Evolutionary conservation across 306 rosid species (phyloP), one percentile per base, ranked within the genome.

Genomic region (Potentilla sterilis): DNA sequence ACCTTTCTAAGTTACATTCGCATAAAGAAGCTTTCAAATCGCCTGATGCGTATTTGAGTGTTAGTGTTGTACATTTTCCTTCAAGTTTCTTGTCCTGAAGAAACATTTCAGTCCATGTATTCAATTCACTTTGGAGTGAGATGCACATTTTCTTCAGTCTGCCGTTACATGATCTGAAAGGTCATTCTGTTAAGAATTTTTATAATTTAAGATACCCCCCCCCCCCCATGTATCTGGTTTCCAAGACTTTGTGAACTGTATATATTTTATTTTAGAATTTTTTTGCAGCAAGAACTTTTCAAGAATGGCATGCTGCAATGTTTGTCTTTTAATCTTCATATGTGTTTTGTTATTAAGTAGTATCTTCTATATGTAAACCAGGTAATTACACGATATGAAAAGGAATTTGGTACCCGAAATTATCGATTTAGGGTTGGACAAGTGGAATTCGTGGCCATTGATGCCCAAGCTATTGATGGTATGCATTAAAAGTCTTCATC

Each of bases 401-500:
- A 82, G 69, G 80, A 84, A 80, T 90, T 90, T 58, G 94, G 96
- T 63, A 76, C 41, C 73, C 82, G 94, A 81, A 90, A 87, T 83
- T 79, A 84, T 80, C 84, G 41, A 73, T 86, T 90, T 81, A 15
- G 72, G 0, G 77, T 85, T 66, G 97, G 97, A 68, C 83, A 88
- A 70, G 96, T 90, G 55, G 91, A 90, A 84, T 92, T 92, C 69
- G 43, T 92, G 79, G 91, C 88, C 7, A 55, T 92, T 78, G 97
- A 92, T 86, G 80, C 94, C 44, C 97, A 90, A 85, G 86, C 80
- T 79, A 44, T 92, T 64, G 97, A 90, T 81, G 97, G 94, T 90
- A 87, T 78, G 64, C 66, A 59, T 13, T 52, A 49, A 59, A 69
- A 55, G 65, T 8, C 55, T 63, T 21, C 65, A 52, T 47, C 44